Percentiles rank a stretch among this genome's conserved stretches.
Evolutionary conservation across 164 flowering plant genomes (phyloP).

Genomic region (Stephania yunnanensis): DNA sequence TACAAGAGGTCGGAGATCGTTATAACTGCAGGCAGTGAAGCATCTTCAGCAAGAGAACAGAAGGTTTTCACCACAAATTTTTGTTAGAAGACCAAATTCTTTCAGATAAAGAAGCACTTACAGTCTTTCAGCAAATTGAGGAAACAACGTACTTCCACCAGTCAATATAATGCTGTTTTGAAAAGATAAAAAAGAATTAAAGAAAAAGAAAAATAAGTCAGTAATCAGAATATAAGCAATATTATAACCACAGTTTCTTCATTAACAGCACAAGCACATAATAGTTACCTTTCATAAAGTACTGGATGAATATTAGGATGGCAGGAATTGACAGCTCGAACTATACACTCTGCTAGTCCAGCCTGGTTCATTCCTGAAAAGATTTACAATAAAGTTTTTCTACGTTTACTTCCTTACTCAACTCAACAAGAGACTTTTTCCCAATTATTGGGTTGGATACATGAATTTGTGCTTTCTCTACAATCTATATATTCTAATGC

Average conservation of each 20-base stretch:
- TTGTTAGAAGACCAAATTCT: background rate
- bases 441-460: too few species aligned
- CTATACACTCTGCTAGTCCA: slow-evolving; percentile 96
- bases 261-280: background rate
- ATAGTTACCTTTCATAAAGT: slow-evolving; percentile 72
- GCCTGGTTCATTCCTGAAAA: slow-evolving; percentile 90
- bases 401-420: background rate
- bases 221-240: background rate
- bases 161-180: slow-evolving; percentile 74
- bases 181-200: background rate
- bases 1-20: slow-evolving; percentile 93
- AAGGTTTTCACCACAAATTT: background rate
- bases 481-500: too few species aligned
- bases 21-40: slow-evolving; percentile 49
- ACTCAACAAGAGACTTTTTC: too few species aligned
- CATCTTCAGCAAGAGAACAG: background rate
- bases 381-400: background rate
- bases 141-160: slow-evolving; percentile 91
- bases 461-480: too few species aligned
- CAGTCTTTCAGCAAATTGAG: slow-evolving; percentile 85
- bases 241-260: background rate
- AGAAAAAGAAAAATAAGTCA: background rate
- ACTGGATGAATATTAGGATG: slow-evolving; percentile 94
- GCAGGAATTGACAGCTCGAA: slow-evolving; percentile 79
- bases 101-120: slow-evolving; percentile 30